Base-by-base conservation (phyloP, 305 asterid species). In the Lippia alba region DNA sequence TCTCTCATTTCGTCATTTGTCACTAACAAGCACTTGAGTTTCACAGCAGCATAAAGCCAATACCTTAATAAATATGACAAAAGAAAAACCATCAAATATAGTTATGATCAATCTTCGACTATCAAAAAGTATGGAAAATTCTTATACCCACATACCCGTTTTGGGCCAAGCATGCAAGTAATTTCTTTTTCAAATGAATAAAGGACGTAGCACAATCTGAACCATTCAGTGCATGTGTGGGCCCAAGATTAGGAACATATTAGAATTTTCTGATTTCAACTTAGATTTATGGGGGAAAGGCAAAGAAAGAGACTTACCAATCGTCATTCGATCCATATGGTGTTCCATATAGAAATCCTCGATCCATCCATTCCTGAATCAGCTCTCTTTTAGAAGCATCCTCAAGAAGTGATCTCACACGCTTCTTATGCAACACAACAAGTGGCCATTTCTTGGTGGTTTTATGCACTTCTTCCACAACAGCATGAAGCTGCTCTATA, bases 1-100 rank as follows among this genome's bases (percentile, higher is more conserved):
- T 94, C 99, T 78, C 99, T 87, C 99, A 94, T 94, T 83, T 94
- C 96, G 79, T 94, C 99, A 72, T 94, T 94, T 71, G 99, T 91
- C 73, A 91, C 92, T 58, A 94, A 85, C 83, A 90, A 76, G 79
- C 98, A 87, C 89, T 90, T 86, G 36, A 80, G 82, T 72, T 91
- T 90, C 71, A 90, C 98, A 63, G 99, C 87, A 68, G 97, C 97
- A 74, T 86, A 91, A 53, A 94, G 90, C 99, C 99, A 94, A 78
- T 91, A 94, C 98, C 99, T 94, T 72, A 67, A 61, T 80, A 45
- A 71, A 41, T 9, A 30, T 5, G 14, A 24, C 30, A 5, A 8
- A 34, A 56, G 14, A 61, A 67, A 48, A 32, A 56, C 12, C 9
- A 7, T 36, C 41, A 36, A 0, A 36, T 5, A 36, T 5, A 36